Evolutionary conservation across 257 asterid species (phyloP), one percentile per base, ranked within the genome.

Genomic region (Capsicum chinense): DNA sequence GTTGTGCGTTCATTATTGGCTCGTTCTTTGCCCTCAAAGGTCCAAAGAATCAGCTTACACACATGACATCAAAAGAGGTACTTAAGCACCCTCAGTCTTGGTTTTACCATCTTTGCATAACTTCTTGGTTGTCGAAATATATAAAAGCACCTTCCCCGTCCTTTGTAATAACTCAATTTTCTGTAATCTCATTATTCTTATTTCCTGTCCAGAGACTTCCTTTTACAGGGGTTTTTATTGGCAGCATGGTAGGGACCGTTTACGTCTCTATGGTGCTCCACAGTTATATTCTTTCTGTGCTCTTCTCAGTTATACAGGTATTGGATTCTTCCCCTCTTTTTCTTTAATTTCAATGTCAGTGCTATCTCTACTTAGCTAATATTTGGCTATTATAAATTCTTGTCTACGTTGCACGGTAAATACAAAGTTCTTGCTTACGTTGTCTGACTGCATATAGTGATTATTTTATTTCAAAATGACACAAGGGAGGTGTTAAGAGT

Each of bases 51-150:
- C 98, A 95, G 92, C 93, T 95, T 44, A 83, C 63, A 56, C 98
- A 95, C 92, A 93, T 95, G 98, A 14, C 89, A 80, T 92, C 98
- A 5, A 95, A 91, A 86, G 98, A 95, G 98, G 98, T 92, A 91
- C 21, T 26, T 76, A 50, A 33, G 42, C 84, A 62, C 62, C 47
- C 21, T 14, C 63, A 26, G 14, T 76, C 44, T 13, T 76, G 81
- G 81, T 52, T 76, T 39, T 76, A 19, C 81, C 81, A 6, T 76
- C 47, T 52, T 52, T 73, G 37, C 59, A 59, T 56, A 56, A 66
- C 76, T 33, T 66, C n/a, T 37, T 33, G 59, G 17, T 79, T 80
- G 35, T 62, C 35, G 73, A 80, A 33, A 71, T 58, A 73, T 33
- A 70, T 50, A 73, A 71, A 39, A 54, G 3, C 44, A 74, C n/a